Percentiles rank a stretch among this genome's conserved stretches.
phyloP scores from a whole-genome alignment of 257 asterid species.

The Solanum sitiens region DNA sequence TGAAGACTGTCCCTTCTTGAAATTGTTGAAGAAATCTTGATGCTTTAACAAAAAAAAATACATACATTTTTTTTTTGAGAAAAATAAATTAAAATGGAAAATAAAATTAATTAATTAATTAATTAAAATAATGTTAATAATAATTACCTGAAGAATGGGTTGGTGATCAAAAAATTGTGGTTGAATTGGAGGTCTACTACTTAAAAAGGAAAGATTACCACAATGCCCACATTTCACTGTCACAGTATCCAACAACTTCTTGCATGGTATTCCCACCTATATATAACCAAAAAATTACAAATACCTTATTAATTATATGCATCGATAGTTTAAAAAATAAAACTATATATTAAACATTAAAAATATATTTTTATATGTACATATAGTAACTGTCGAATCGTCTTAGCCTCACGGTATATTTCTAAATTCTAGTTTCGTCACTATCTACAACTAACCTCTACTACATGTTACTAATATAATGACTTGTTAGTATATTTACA shows the following conservation, averaged over 20 bases:
- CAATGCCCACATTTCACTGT: conserved; percentile 99
- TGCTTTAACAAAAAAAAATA: neutral
- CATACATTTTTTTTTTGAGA: neutral
- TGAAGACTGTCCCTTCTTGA: conserved; percentile 59
- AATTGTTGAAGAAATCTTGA: conserved; percentile 48
- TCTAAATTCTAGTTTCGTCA: neutral
- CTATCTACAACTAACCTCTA: neutral
- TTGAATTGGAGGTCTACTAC: conserved; percentile 61
- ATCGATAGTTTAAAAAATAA: neutral
- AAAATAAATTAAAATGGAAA: neutral
- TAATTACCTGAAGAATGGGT: conserved; percentile 22
- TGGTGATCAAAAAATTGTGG: conserved; percentile 61
- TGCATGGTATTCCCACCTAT: conserved; percentile 90
- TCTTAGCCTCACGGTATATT: neutral
- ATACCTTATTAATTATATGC: neutral
- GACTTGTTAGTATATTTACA: neutral
- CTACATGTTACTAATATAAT: neutral
- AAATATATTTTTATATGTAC: neutral
- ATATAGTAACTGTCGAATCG: neutral
- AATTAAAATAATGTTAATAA: neutral
- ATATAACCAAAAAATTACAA: neutral
- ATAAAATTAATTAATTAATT: neutral
- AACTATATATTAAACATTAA: no score
- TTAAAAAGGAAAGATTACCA: conserved; percentile 84
- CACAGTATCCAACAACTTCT: conserved; percentile 86